These are phyloP conservation scores for Priceomyces haplophilus DNA, from an alignment of 805 yeast species.

Conservation along the genomic window DNA sequence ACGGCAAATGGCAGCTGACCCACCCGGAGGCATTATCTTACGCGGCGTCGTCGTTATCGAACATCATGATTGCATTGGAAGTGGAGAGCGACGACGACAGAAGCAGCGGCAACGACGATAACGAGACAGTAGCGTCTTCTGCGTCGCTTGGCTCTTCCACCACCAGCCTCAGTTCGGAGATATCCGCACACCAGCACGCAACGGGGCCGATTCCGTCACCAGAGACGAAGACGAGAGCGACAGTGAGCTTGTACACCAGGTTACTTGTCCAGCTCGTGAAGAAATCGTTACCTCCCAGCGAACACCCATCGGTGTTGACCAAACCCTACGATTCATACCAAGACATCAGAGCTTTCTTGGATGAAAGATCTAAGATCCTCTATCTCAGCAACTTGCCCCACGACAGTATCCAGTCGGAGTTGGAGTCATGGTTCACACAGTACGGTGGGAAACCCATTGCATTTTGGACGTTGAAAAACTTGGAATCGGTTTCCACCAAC, in stretches of 20 bases:
- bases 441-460: constrained; percentile 84
- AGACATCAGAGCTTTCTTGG: constrained; percentile 63
- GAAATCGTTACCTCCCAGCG: constrained; percentile 48
- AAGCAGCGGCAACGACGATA: constrained; percentile 1
- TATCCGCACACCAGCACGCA: not conserved
- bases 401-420: constrained; percentile 86
- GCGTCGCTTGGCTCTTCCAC: constrained; percentile 7
- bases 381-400: constrained; percentile 76
- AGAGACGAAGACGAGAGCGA: constrained; percentile 41
- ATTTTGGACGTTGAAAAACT: constrained; percentile 80
- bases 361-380: constrained; percentile 74
- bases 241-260: constrained; percentile 43
- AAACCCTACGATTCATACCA: constrained; percentile 75
- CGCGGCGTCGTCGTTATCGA: constrained; percentile 32
- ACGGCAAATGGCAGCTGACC: constrained; percentile 60
- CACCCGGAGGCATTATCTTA: constrained; percentile 51
- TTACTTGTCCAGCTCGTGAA: constrained; percentile 46
- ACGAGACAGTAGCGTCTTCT: constrained; percentile 10
- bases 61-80: constrained; percentile 48
- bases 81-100: constrained; percentile 25
- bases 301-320: constrained; percentile 55
- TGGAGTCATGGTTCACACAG: constrained; percentile 88
- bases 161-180: constrained; percentile 5
- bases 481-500: constrained; percentile 22
- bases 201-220: constrained; percentile 12